Base-by-base conservation (phyloP, 768 basidiomycete genomes). In the Cantharellus cinnabarinus region DNA sequence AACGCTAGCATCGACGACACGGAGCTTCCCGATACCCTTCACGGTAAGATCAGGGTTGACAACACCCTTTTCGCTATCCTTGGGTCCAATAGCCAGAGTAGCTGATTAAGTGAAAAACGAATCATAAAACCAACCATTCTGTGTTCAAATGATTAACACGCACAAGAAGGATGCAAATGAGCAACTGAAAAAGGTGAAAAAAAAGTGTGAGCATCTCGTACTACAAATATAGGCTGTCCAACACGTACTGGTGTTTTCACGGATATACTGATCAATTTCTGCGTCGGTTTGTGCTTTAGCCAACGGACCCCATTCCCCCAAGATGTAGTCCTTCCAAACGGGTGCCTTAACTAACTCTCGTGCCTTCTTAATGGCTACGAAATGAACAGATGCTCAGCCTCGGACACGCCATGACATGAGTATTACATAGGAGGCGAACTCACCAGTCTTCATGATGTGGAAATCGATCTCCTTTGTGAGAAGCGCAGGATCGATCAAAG, bases 1-100 rank as follows among this genome's bases (percentile, higher is more conserved):
- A 34, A 76, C 63, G 5, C 71, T 73, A 51, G 75, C 76, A 61
- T 78, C 77, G 15, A 68, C 75, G 10, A 79, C 69, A 15, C 77
- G 60, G 54, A 78, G 68, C 53, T 71, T 69, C 57, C 65, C 63
- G 3, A 70, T 64, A 3, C 76, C 77, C 44, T 75, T 68, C 41
- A 79, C 76, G 35, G 66, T 62, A 60, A 78, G 60, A 56, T 67
- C 63, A 35, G 75, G 41, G 53, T 77, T 76, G 52, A 78, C 68
- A 0, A 76, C 76, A 3, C 76, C 10, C 41, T 42, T n/a, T 4
- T 10, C 73, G 3, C 67, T 54, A 7, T 37, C 52, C 52, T 54
- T 54, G 52, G 52, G 14, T 10, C 14, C 7, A 37, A 54, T 10
- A 37, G 35, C 35, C 35, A 37, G 10, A 10, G 52, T 10, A 37